Conservation (phyloP, 495 filamentous ascomycete genomes). For the Penicillium turbatum region DNA sequence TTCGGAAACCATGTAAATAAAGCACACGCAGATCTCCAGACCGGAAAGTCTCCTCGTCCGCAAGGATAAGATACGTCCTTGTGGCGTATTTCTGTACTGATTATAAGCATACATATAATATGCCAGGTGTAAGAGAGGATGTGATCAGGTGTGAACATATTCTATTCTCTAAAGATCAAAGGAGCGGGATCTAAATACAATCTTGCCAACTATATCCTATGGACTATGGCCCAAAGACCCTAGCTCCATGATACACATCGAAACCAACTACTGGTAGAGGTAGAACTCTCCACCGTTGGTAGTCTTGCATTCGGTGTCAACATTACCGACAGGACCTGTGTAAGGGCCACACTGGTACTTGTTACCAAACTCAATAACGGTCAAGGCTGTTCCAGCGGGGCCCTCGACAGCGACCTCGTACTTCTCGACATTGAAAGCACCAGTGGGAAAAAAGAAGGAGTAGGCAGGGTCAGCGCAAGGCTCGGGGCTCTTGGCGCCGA, state of each 20-base stretch:
- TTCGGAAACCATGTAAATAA: constrained; percentile 9
- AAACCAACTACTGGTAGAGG: not conserved
- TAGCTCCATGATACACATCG: not conserved
- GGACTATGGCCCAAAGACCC: no score
- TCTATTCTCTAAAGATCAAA: no score
- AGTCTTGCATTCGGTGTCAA: constrained; percentile 1
- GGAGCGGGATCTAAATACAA: no score
- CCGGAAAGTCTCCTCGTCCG: constrained; percentile 9
- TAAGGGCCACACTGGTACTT: constrained; percentile 7
- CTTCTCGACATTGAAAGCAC: not conserved
- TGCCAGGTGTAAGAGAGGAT: no score
- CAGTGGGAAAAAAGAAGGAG: not conserved
- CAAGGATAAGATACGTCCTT: constrained; percentile 5
- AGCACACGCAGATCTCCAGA: not conserved
- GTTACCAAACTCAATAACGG: not conserved
- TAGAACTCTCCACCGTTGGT: constrained; percentile 1
- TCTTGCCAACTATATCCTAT: no score
- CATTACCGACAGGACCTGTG: not conserved
- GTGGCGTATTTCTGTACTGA: not conserved
- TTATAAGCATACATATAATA: no score
- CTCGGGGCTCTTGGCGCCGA: not conserved
- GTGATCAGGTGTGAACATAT: no score
- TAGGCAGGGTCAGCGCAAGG: not conserved
- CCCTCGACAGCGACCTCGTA: not conserved
- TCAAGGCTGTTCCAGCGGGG: not conserved